These are phyloP conservation scores for Trametes cinnabarina DNA, from an alignment of 768 basidiomycete species.

Conservation along the genomic window DNA sequence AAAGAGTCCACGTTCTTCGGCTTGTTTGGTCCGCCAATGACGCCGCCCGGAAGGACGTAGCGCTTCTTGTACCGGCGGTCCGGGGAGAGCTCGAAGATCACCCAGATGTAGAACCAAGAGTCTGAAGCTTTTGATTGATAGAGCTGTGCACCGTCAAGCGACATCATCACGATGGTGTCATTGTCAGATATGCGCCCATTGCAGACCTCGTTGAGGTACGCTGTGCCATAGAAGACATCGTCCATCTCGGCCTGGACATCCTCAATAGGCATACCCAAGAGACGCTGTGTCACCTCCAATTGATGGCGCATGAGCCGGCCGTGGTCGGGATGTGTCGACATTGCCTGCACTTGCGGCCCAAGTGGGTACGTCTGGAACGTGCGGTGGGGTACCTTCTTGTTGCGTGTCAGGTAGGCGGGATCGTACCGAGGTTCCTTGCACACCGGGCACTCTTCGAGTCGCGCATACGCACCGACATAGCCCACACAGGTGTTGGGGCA, in stretches of 20 bases:
- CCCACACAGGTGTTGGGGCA: too few relatives aligned
- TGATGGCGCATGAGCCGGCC: not conserved
- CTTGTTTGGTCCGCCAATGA: slow-evolving; percentile 33
- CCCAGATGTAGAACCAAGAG: slow-evolving; percentile 34
- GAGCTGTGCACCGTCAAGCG: slow-evolving; percentile 29
- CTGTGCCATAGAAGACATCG: slow-evolving; percentile 33
- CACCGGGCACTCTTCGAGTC: slow-evolving; percentile 28
- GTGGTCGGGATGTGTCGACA: slow-evolving; percentile 19
- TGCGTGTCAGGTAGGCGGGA: not conserved
- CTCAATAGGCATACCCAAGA: not conserved
- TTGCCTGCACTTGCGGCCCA: slow-evolving; percentile 44
- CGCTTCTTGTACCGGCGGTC: slow-evolving; percentile 32
- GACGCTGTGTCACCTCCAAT: not conserved
- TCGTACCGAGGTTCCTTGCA: slow-evolving; percentile 35
- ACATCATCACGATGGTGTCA: slow-evolving; percentile 22
- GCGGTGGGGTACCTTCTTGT: slow-evolving; percentile 26
- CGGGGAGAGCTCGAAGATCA: slow-evolving; percentile 24
- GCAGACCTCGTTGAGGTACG: slow-evolving; percentile 26
- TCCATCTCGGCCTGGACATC: slow-evolving; percentile 16
- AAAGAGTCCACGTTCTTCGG: slow-evolving; percentile 34
- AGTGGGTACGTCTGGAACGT: slow-evolving; percentile 39
- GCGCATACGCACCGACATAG: slow-evolving; percentile 38
- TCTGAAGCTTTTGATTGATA: slow-evolving; percentile 32
- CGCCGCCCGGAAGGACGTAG: slow-evolving; percentile 24
- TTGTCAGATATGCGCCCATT: slow-evolving; percentile 26